A percentile compares a stretch with the other conserved stretches of the same genome.
phyloP scores from a whole-genome alignment of 1,284 basidiomycete genomes.

The Sanghuangporus weigelae region DNA sequence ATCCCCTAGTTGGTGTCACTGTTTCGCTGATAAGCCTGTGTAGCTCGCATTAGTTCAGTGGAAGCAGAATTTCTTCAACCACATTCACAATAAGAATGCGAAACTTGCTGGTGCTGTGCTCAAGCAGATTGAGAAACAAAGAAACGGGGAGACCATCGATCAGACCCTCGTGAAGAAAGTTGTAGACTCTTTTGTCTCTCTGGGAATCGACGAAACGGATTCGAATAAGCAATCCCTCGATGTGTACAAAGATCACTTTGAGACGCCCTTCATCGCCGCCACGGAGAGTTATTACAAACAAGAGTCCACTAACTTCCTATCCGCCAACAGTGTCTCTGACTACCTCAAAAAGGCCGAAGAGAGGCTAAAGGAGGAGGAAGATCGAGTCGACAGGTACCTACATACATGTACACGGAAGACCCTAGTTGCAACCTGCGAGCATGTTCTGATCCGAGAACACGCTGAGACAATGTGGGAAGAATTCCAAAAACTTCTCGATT shows the following conservation, averaged over 20 bases:
- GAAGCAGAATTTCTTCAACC: slow-evolving; percentile 88
- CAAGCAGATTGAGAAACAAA: slow-evolving; percentile 86
- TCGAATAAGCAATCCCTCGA: slow-evolving; percentile 91
- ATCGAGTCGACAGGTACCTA: slow-evolving; percentile 92
- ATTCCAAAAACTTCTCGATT: slow-evolving; percentile 90
- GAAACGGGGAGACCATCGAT: slow-evolving; percentile 94
- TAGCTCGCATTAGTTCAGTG: slow-evolving; percentile 95
- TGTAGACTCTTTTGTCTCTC: slow-evolving; percentile 93
- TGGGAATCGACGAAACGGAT: slow-evolving; percentile 90
- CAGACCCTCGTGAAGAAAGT: slow-evolving; percentile 93
- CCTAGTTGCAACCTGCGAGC: slow-evolving; percentile 88
- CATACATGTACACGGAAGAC: slow-evolving; percentile 84
- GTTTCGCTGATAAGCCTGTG: neutral
- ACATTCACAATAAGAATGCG: slow-evolving; percentile 75
- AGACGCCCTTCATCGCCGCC: slow-evolving; percentile 81
- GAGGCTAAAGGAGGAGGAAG: slow-evolving; percentile 90
- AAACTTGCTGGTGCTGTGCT: slow-evolving; percentile 88
- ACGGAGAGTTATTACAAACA: slow-evolving; percentile 91
- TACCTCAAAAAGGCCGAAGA: slow-evolving; percentile 97
- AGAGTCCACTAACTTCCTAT: slow-evolving; percentile 89
- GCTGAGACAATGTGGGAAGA: slow-evolving; percentile 88
- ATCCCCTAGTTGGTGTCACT: slow-evolving; percentile 4
- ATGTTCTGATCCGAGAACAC: slow-evolving; percentile 89
- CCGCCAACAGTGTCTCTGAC: slow-evolving; percentile 89
- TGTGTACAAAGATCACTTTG: slow-evolving; percentile 91